Evolutionary conservation across 108 stramenopile genomes (phyloP), one percentile per base, ranked within the genome.

Genomic region (Fragilariopsis cylindrus): DNA sequence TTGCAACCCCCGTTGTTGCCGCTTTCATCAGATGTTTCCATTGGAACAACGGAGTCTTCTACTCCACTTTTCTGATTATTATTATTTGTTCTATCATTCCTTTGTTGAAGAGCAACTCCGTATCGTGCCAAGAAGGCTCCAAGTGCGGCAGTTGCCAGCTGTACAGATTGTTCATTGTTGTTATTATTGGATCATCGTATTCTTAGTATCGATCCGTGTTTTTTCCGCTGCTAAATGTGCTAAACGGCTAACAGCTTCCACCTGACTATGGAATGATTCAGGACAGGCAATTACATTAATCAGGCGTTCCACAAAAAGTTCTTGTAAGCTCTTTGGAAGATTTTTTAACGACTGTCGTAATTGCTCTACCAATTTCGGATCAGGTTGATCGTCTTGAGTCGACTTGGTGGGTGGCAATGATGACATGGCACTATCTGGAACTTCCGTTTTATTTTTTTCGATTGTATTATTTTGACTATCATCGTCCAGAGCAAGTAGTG

Each of bases 301-400:
- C 30, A 88, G 64, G 11, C 88, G 76, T 48, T 89, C 88, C 9
- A 89, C 86, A 73, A 87, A 89, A 43, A 85, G 43, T 52, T 84
- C 83, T 60, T 87, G 86, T 49, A 87, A 49, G 52, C 78, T 44
- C 57, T 85, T 76, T 9, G 88, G 88, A 52, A 89, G 85, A 47
- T 71, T 62, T n/a, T 76, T 67, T 0, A 90, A 45, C 9, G 89
- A 83, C 11, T 80, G 73, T 44, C 82, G 78, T 13, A 90, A 67
- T 64, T 88, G 87, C 55, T 77, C 40, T 4, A 79, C 70, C 18
- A 87, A 73, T 39, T 65, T 70, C 19, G 81, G 81, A 48, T 82
- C 73, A 4, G 46, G 48, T n/a, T 41, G 53, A 5, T 58, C 57
- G 4, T 65, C 44, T 54, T 57, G 19, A 5, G 41, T 66, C 0